These are phyloP conservation scores for Cryptosporidium bovis DNA, from an alignment of 169 alveolate species.

Conservation along the genomic window DNA sequence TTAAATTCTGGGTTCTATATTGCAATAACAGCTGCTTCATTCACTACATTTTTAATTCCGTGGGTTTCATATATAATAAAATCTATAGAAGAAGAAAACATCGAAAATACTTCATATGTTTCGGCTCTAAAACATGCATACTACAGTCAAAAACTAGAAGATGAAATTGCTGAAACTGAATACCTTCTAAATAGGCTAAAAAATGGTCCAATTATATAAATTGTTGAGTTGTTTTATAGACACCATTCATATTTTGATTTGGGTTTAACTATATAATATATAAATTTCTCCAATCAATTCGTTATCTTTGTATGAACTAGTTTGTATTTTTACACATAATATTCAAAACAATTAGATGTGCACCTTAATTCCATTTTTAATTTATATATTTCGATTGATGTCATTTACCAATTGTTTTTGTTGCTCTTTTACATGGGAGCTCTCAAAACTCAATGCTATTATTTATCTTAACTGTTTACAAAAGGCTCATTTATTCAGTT, in stretches of 20 bases:
- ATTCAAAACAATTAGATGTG: background rate
- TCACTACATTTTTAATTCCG: conserved; percentile 44
- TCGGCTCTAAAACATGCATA: conserved; percentile 63
- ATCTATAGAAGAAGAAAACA: background rate
- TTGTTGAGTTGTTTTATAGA: background rate
- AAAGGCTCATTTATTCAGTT: too few relatives aligned
- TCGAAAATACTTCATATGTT: conserved; percentile 8
- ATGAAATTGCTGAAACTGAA: conserved; percentile 62
- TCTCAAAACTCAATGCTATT: too few relatives aligned
- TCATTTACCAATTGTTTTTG: too few relatives aligned
- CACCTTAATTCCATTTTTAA: background rate
- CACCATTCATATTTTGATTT: background rate
- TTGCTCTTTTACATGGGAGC: too few relatives aligned
- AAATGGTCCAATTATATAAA: conserved; percentile 35
- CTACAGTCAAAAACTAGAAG: conserved; percentile 36
- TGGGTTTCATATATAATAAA: conserved; percentile 57
- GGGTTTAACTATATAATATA: background rate
- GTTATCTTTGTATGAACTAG: background rate
- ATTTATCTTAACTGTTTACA: too few relatives aligned
- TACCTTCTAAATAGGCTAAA: conserved; percentile 16
- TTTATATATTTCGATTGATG: background rate
- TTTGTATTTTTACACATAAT: background rate
- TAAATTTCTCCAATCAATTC: background rate
- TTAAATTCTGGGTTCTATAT: conserved; percentile 47
- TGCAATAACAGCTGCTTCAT: conserved; percentile 41